Conservation (phyloP, 2,329 filamentous ascomycete genomes). For the Fragosphaeria purpurea region DNA sequence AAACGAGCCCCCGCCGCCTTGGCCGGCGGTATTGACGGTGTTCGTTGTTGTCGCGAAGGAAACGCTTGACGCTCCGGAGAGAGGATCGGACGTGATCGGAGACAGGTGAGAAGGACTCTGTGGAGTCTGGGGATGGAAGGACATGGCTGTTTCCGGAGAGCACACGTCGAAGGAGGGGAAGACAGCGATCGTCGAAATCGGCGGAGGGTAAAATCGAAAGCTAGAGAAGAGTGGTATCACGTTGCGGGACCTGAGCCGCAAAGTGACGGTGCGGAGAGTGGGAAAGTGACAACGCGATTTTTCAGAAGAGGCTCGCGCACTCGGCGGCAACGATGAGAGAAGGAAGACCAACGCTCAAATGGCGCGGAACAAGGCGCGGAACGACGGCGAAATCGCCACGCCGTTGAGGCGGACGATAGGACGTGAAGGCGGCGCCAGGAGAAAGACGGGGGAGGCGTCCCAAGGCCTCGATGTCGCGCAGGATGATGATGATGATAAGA, state of each 20-base stretch:
- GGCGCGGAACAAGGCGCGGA: neutral
- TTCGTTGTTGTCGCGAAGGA: conserved; percentile 6
- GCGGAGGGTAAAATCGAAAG: too few relatives aligned
- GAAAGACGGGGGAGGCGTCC: neutral
- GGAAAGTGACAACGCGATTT: too few relatives aligned
- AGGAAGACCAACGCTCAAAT: too few relatives aligned
- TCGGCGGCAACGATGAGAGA: neutral
- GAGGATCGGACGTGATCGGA: conserved; percentile 42
- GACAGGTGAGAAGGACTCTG: conserved; percentile 57
- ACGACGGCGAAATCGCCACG: conserved; percentile 6
- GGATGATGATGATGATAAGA: neutral
- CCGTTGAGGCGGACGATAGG: conserved; percentile 5
- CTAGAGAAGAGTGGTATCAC: too few relatives aligned
- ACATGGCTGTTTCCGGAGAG: conserved; percentile 39
- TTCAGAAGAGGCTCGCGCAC: too few relatives aligned
- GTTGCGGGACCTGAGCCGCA: too few relatives aligned
- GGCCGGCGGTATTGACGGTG: conserved; percentile 30
- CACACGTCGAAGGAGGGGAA: neutral
- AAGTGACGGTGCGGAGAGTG: too few relatives aligned
- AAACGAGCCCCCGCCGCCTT: conserved; percentile 30
- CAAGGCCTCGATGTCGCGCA: conserved; percentile 1
- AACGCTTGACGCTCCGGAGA: conserved; percentile 22
- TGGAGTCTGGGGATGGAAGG: conserved; percentile 57
- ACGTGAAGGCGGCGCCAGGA: conserved; percentile 4
- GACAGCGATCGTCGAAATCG: neutral